A percentile compares a stretch with the other conserved stretches of the same genome.
Evolutionary conservation across 768 basidiomycete genomes (phyloP).

Genomic region (Tricholoma saponaceum): DNA sequence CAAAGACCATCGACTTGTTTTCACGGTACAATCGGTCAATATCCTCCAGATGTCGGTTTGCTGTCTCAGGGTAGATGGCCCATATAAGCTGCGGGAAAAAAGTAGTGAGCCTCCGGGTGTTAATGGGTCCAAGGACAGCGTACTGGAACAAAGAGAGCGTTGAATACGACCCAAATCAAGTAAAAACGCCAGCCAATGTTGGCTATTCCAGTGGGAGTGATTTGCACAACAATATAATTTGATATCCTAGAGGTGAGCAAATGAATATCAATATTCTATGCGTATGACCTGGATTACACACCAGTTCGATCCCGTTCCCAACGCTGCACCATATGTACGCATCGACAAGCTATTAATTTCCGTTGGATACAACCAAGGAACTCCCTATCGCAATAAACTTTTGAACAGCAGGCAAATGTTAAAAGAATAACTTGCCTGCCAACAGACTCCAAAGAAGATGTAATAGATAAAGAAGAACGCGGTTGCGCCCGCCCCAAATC

Average conservation of each 20-base stretch:
- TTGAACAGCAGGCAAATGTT: not conserved
- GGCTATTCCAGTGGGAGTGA: conserved; percentile 43
- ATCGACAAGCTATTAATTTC: conserved; percentile 49
- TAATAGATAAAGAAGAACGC: conserved; percentile 50
- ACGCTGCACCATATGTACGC: conserved; percentile 46
- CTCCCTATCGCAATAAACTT: conserved; percentile 26
- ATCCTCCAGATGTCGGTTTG: conserved; percentile 47
- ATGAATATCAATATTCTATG: not conserved
- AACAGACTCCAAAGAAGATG: conserved; percentile 47
- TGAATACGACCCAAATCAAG: conserved; percentile 46
- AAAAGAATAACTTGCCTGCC: conserved; percentile 35
- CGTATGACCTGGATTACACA: conserved; percentile 8
- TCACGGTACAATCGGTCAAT: conserved; percentile 46
- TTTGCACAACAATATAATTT: conserved; percentile 48
- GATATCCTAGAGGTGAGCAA: conserved; percentile 31
- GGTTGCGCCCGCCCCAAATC: conserved; percentile 41
- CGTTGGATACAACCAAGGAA: conserved; percentile 48
- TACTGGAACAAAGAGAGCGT: conserved; percentile 45
- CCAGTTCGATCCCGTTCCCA: conserved; percentile 48
- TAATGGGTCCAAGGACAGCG: conserved; percentile 7
- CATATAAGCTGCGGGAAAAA: conserved; percentile 33
- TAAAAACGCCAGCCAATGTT: conserved; percentile 47
- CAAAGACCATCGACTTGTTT: conserved; percentile 36
- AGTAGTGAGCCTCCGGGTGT: not conserved
- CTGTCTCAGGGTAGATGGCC: conserved; percentile 46